These are phyloP conservation scores for Incumbomyces delicatus DNA, from an alignment of 2,329 filamentous ascomycete species.

Conservation along the genomic window DNA sequence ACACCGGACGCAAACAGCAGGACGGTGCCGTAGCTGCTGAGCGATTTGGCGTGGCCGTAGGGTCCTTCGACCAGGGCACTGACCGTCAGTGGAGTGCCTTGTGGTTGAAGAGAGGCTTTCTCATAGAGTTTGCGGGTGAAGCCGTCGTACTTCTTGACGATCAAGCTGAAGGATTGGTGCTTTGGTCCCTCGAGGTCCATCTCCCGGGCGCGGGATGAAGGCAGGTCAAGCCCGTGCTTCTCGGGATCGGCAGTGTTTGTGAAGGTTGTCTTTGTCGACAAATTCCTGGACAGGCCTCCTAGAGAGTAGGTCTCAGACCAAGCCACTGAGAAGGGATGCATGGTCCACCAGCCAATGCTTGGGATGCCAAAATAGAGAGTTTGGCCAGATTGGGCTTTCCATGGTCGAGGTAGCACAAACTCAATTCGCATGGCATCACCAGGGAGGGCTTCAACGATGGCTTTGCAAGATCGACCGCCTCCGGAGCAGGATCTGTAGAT, in stretches of 20 bases:
- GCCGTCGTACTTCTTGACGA: constrained; percentile 79
- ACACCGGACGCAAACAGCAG: constrained; percentile 87
- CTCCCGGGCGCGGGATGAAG: constrained; percentile 31
- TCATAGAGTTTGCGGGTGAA: constrained; percentile 76
- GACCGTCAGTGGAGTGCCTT: constrained; percentile 48
- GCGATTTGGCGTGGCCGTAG: constrained; percentile 71
- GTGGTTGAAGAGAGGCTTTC: constrained; percentile 45
- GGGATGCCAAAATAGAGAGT: constrained; percentile 67
- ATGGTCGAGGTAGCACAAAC: constrained; percentile 56
- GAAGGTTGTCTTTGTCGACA: constrained; percentile 9
- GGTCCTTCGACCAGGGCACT: constrained; percentile 79
- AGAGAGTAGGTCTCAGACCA: constrained; percentile 48
- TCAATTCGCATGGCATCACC: constrained; percentile 63
- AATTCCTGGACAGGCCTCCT: constrained; percentile 27
- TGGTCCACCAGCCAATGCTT: constrained; percentile 58
- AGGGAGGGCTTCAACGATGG: constrained; percentile 57
- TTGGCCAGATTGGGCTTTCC: constrained; percentile 58
- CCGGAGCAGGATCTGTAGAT: constrained; percentile 53
- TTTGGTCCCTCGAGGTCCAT: constrained; percentile 43
- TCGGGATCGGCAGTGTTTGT: constrained; percentile 10
- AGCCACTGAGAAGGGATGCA: constrained; percentile 68
- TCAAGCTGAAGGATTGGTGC: constrained; percentile 60
- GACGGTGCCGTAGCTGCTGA: constrained; percentile 85
- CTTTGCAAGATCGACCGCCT: constrained; percentile 47
- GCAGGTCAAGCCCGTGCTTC: constrained; percentile 10